These are phyloP conservation scores for Chaetomium cochliodes DNA, from an alignment of 495 filamentous ascomycete genomes.

Conservation along the genomic window DNA sequence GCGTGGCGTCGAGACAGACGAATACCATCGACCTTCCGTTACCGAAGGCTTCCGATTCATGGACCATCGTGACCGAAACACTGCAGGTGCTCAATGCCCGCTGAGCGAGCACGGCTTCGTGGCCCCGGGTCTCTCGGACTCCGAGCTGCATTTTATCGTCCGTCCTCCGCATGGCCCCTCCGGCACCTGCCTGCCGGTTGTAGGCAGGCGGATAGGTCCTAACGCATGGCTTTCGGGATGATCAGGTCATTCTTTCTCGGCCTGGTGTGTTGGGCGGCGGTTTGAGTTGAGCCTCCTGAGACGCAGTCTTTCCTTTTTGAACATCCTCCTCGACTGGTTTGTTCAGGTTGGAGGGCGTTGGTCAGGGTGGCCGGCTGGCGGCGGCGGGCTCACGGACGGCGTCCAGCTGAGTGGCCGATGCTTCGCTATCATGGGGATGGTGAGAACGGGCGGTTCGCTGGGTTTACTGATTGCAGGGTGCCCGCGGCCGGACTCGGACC, in stretches of 20 bases:
- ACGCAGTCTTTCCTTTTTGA: background rate
- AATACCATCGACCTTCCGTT: too few species aligned
- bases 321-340: background rate
- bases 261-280: too few species aligned
- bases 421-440: constrained; percentile 33
- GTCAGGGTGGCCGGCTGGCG: background rate
- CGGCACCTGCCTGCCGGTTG: too few species aligned
- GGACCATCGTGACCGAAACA: too few species aligned
- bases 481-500: constrained; percentile 30
- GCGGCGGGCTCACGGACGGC: constrained; percentile 3
- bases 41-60: too few species aligned
- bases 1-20: too few species aligned
- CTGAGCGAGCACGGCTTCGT: too few species aligned
- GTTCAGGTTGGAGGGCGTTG: background rate
- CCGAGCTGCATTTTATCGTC: too few species aligned
- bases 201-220: too few species aligned
- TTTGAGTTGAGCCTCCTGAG: background rate
- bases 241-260: background rate
- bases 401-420: constrained; percentile 29
- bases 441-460: constrained; percentile 25
- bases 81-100: too few species aligned
- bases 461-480: constrained; percentile 28
- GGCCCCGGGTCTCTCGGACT: too few species aligned
- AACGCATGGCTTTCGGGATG: background rate
- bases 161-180: too few species aligned